Base-by-base conservation (phyloP, 352 stramenopile genomes). In the Aphanomyces astaci region DNA sequence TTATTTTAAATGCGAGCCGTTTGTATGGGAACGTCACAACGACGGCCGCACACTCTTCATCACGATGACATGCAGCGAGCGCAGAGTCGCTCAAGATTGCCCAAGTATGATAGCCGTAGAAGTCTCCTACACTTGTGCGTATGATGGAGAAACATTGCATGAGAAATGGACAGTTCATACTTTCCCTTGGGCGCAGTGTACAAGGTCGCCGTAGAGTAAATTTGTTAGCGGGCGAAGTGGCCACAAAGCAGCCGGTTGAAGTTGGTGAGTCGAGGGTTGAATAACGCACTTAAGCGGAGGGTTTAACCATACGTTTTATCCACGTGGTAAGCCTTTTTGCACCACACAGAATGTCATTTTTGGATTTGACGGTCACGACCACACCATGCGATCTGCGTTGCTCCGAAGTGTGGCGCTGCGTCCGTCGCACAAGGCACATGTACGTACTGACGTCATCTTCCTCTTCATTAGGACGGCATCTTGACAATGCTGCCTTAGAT, bases 301-400 rank as follows among this genome's bases (percentile, higher is more conserved):
- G n/a, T 3, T 59, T 39, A 33, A 7, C 7, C 36, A 59, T 39
- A 22, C 13, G 13, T n/a, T 45, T 62, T 62, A 40, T 33, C 24
- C 30, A 22, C 10, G 52, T 39, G 52, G 52, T 62, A n/a, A 33
- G 7, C 48, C 22, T 33, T 22, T 65, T 4, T 32, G 57, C 48
- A 55, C 45, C 25, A 30, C n/a, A 53, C 45, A 49, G 13, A 24
- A 7, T 30, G 57, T 68, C 62, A 68, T 57, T 68, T 59, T 22
- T 51, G 53, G n/a, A 68, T 68, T 68, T 68, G 40, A 25, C 51
- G 17, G 32, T 43, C 62, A 55, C 62, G 40, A 64, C 32, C n/a
- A n/a, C 40, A 64, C 7, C 33, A 64, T 68, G 62, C 62, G 62
- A 68, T 59, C 62, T 27, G 62, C n/a, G 3, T 28, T 68, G 19